These are phyloP conservation scores for Acer saccharum DNA, from an alignment of 345 rosid genomes.

Conservation along the genomic window DNA sequence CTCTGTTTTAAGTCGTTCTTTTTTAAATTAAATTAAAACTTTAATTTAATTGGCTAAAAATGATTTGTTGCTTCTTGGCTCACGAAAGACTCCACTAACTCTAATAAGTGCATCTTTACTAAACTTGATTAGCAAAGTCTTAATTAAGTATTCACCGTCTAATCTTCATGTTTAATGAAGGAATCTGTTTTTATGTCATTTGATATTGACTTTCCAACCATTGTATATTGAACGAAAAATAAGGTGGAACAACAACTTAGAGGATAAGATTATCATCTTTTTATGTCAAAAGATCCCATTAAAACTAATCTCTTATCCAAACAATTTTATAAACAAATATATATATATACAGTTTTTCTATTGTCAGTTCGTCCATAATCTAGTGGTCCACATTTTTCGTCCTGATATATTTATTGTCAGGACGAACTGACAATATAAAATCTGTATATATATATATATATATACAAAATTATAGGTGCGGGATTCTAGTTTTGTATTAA, in stretches of 20 bases:
- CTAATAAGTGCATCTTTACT: neutral
- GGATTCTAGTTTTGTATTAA: too few relatives aligned
- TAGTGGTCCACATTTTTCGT: too few relatives aligned
- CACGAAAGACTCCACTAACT: neutral
- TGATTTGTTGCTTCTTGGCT: neutral
- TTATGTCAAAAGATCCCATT: neutral
- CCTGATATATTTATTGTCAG: too few relatives aligned
- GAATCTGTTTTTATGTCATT: neutral
- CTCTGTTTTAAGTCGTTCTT: neutral
- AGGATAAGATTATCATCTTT: neutral
- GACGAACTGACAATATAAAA: too few relatives aligned
- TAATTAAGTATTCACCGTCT: neutral
- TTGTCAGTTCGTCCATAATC: too few relatives aligned
- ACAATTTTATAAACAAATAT: too few relatives aligned
- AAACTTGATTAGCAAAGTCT: neutral
- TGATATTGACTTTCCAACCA: slow-evolving; percentile 1
- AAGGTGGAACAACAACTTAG: neutral
- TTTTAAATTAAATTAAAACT: neutral
- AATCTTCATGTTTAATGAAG: neutral
- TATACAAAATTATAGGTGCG: too few relatives aligned
- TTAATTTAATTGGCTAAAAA: neutral
- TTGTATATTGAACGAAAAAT: neutral
- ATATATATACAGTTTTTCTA: too few relatives aligned
- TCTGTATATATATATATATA: too few relatives aligned
- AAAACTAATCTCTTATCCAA: neutral